Conservation (phyloP, 371 early-diverging fungal species). For the Rhizopus stolonifer region DNA sequence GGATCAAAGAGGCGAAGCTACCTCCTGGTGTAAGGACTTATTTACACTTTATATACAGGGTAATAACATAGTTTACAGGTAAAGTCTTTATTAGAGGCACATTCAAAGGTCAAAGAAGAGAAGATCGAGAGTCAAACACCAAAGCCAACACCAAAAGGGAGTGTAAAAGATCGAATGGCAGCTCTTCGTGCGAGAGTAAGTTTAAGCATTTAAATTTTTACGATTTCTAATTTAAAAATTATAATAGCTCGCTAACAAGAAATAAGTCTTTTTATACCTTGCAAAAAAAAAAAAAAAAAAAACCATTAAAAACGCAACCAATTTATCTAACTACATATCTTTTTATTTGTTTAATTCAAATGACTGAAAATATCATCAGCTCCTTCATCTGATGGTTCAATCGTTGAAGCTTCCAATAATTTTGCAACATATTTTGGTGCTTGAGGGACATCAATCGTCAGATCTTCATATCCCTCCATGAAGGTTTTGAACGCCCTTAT, state of each 20-base stretch:
- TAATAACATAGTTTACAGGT: slow-evolving; percentile 15
- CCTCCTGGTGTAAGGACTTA: slow-evolving; percentile 33
- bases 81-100: slow-evolving; percentile 23
- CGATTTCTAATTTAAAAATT: not conserved
- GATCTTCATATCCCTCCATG: slow-evolving; percentile 72
- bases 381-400: slow-evolving; percentile 4
- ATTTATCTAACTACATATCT: not conserved
- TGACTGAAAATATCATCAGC: slow-evolving; percentile 1
- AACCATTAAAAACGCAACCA: not conserved
- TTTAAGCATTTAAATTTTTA: not conserved
- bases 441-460: slow-evolving; percentile 81
- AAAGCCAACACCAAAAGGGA: slow-evolving; percentile 28
- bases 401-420: slow-evolving; percentile 9
- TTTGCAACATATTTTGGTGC: slow-evolving; percentile 69
- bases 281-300: not conserved
- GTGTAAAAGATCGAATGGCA: slow-evolving; percentile 34
- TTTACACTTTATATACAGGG: not conserved
- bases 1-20: slow-evolving; percentile 30
- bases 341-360: not conserved
- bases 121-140: slow-evolving; percentile 16
- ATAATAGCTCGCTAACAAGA: slow-evolving; percentile 16
- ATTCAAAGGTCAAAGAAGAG: slow-evolving; percentile 28
- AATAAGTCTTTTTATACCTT: not conserved
- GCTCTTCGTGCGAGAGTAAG: slow-evolving; percentile 44
- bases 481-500: slow-evolving; percentile 61